Evolutionary conservation across 2,329 filamentous ascomycete species (phyloP).

Genomic region (Fusarium poae): DNA sequence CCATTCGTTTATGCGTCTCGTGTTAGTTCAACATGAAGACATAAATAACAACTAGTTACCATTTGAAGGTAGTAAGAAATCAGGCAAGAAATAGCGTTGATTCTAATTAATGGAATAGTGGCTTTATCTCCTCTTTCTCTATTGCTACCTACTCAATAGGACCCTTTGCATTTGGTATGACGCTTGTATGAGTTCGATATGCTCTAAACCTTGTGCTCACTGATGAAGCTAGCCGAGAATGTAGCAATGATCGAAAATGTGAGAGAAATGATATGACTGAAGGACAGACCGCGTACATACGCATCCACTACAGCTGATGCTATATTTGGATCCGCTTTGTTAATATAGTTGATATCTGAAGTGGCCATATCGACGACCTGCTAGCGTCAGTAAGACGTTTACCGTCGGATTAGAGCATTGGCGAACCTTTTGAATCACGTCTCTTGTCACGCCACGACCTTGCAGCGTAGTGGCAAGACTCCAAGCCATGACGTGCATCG

Average conservation of each 20-base stretch:
- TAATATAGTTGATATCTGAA: background rate
- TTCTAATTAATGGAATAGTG: too few species aligned
- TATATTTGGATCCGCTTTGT: background rate
- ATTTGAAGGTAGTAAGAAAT: too few species aligned
- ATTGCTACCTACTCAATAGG: too few species aligned
- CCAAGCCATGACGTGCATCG: background rate
- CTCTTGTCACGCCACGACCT: fast-evolving
- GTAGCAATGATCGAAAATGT: background rate
- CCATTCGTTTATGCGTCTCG: too few species aligned
- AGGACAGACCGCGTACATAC: background rate
- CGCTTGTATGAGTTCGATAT: too few species aligned
- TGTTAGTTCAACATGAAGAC: too few species aligned
- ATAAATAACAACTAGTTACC: too few species aligned
- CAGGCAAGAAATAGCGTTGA: too few species aligned
- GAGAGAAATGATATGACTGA: background rate
- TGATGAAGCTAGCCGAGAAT: background rate
- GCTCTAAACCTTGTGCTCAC: background rate
- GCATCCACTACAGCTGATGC: fast-evolving
- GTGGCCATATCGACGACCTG: background rate
- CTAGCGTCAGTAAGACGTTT: fast-evolving
- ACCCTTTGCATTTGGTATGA: too few species aligned
- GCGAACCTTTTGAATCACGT: background rate
- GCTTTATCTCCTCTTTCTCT: too few species aligned
- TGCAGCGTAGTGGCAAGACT: background rate
- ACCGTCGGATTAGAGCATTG: fast-evolving